Evolutionary conservation across 805 yeast species (phyloP).

Genomic region (Yarrowia porcina): DNA sequence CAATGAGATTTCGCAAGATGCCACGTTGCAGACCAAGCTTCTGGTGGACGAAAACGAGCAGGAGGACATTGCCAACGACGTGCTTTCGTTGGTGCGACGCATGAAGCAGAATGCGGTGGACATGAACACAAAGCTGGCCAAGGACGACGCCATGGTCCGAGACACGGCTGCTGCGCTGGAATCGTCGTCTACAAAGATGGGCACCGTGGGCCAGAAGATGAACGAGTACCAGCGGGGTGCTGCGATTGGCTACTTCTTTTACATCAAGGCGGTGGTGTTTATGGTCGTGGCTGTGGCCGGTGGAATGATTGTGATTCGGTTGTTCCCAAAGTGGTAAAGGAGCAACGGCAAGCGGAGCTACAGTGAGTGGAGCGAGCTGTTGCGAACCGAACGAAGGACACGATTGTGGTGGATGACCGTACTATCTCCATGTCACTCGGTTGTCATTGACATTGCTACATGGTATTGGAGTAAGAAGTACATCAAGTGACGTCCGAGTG

Average conservation of each 20-base stretch:
- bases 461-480: too few species aligned
- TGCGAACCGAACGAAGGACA: too few species aligned
- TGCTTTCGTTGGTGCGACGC: conserved; percentile 47
- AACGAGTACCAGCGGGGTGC: conserved; percentile 37
- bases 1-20: background rate
- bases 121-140: conserved; percentile 42
- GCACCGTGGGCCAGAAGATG: conserved; percentile 38
- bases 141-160: conserved; percentile 39
- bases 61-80: conserved; percentile 48
- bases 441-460: too few species aligned
- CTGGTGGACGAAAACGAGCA: conserved; percentile 40
- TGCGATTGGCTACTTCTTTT: conserved; percentile 44
- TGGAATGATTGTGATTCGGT: conserved; percentile 40
- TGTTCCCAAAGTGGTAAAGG: conserved; percentile 40
- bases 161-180: conserved; percentile 40
- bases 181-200: conserved; percentile 38
- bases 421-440: too few species aligned
- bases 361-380: background rate
- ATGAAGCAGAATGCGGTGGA: conserved; percentile 49
- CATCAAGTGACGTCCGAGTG: too few species aligned
- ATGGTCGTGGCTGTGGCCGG: conserved; percentile 37
- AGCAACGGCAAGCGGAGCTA: background rate
- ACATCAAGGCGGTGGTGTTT: conserved; percentile 39
- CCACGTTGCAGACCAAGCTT: conserved; percentile 32
- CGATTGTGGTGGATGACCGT: too few species aligned